These are phyloP conservation scores for Zymoseptoria crescenta DNA, from an alignment of 2,329 filamentous ascomycete genomes.

Conservation along the genomic window DNA sequence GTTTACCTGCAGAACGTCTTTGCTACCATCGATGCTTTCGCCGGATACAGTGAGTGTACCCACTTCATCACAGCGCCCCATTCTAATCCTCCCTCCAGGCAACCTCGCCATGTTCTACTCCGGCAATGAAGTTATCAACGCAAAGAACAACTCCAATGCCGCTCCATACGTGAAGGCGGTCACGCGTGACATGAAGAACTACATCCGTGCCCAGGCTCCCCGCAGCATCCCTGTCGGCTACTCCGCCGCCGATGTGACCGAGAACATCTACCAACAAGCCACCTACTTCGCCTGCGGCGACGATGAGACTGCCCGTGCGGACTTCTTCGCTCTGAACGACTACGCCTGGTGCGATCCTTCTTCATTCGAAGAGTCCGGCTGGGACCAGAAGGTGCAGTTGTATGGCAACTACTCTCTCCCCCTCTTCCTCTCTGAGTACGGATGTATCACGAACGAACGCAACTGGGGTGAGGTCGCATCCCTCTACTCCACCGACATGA, in stretches of 20 bases:
- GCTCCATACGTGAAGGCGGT: constrained; percentile 66
- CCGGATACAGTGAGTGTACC: constrained; percentile 52
- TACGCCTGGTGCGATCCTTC: constrained; percentile 76
- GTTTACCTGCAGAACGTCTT: constrained; percentile 80
- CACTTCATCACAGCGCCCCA: constrained; percentile 18
- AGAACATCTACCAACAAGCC: constrained; percentile 78
- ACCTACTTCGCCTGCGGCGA: constrained; percentile 87
- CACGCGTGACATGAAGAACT: constrained; percentile 72
- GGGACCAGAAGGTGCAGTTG: constrained; percentile 80
- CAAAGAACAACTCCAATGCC: constrained; percentile 52
- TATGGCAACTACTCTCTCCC: constrained; percentile 80
- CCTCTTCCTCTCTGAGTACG: constrained; percentile 90
- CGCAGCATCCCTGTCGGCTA: constrained; percentile 72
- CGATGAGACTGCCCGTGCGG: constrained; percentile 66
- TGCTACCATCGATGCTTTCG: constrained; percentile 77
- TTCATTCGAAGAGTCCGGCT: constrained; percentile 63
- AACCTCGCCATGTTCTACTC: constrained; percentile 83
- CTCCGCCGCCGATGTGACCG: constrained; percentile 74
- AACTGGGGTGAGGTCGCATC: constrained; percentile 71
- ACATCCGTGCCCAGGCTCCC: constrained; percentile 61
- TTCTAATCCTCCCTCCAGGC: constrained; percentile 30
- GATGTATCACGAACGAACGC: constrained; percentile 74
- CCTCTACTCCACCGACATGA: constrained; percentile 79
- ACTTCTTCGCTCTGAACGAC: constrained; percentile 86
- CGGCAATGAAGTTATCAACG: constrained; percentile 67